Conservation (phyloP, 352 stramenopile genomes). For the Globisporangium carolinianum region DNA sequence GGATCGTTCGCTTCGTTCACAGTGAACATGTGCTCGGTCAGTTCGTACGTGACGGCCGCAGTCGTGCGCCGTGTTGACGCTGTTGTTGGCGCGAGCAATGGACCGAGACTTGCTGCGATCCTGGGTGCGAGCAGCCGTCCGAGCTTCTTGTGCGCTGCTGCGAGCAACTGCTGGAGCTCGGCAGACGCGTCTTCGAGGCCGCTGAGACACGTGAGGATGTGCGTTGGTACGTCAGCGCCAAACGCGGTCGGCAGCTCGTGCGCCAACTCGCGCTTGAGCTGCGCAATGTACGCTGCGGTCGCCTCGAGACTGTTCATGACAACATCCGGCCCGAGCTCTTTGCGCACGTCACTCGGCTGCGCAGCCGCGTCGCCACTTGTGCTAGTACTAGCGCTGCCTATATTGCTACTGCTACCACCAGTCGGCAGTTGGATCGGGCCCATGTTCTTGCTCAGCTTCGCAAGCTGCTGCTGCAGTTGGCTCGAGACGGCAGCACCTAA, state of each 20-base stretch:
- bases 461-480: constrained; percentile 77
- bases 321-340: constrained; percentile 62
- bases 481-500: constrained; percentile 36
- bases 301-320: constrained; percentile 81
- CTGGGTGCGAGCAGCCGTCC: constrained; percentile 74
- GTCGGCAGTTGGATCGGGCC: constrained; percentile 32
- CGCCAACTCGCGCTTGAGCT: constrained; percentile 77
- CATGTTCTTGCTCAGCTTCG: constrained; percentile 84
- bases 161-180: constrained; percentile 67
- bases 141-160: constrained; percentile 63
- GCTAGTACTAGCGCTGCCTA: neutral
- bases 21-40: constrained; percentile 82
- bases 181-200: constrained; percentile 63
- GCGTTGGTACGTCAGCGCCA: constrained; percentile 50
- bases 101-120: constrained; percentile 40
- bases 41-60: constrained; percentile 57
- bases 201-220: constrained; percentile 65
- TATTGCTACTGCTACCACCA: neutral
- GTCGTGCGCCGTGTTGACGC: constrained; percentile 33
- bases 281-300: constrained; percentile 68
- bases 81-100: constrained; percentile 32
- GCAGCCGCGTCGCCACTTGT: constrained; percentile 13
- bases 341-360: constrained; percentile 27
- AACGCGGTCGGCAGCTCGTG: constrained; percentile 64
- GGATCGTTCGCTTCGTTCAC: constrained; percentile 86